Evolutionary conservation across 129 eudicot genomes (phyloP), one percentile per base, ranked within the genome.

Genomic region (Rutidosis leptorrhynchoides): DNA sequence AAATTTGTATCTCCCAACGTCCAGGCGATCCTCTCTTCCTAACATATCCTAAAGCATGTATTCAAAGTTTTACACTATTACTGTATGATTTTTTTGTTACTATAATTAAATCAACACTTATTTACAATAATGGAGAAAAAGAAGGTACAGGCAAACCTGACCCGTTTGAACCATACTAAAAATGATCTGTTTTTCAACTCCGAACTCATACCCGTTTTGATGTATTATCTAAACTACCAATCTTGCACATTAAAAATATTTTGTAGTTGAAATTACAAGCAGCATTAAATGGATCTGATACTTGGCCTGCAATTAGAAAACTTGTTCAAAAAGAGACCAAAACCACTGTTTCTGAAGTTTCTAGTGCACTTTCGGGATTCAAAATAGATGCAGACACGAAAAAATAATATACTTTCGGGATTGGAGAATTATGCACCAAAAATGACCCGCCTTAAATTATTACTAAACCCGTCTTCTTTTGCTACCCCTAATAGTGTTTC

Each of bases 301-400:
- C 97, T 53, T 91, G 97, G 97, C 90, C 85, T 46, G 75, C 95
- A 53, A 91, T 91, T 69, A 83, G 96, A 68, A 87, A 83, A 59
- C 97, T 91, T 77, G 84, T 87, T 29, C 84, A 30, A 37, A 84
- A 84, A 17, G 97, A 91, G 88, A 83, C 74, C 70, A 84, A 84
- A 63, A 62, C 80, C 17, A 80, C 96, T 37, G 69, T 85, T 52
- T 62, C 83, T 70, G 95, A 84, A 67, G 77, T 85, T 64, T 70
- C 95, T 43, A 58, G 28, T 74, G 94, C 92, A 63, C 86, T 91
- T 66, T 73, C 94, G 62, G 83, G 88, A 63, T 91, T 79, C 67
- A 90, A 91, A 69, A 79, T 91, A 79, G 96, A 91, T 68, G 88
- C 70, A 64, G 67, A 64, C 43, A 77, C 85, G 5, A 79, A 62